phyloP scores from a whole-genome alignment of 2,329 filamentous ascomycete species.

The Botryotinia convoluta region DNA sequence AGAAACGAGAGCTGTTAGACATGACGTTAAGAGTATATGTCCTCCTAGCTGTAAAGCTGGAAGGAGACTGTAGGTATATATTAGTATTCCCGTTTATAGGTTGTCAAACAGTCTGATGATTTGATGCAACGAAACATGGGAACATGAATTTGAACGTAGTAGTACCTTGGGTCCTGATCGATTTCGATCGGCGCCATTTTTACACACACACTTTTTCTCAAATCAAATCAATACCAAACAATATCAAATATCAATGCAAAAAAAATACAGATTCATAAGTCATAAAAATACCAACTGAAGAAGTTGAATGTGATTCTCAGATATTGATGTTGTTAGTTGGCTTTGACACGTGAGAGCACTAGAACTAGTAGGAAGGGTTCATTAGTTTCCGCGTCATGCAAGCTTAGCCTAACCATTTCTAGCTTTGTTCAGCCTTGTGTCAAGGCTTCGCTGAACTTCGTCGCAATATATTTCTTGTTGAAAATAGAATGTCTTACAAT shows the following conservation, averaged over 20 bases:
- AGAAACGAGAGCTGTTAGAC: conserved; percentile 27
- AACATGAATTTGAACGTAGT: neutral
- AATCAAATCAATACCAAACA: neutral
- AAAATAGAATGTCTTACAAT: neutral
- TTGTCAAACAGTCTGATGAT: conserved; percentile 9
- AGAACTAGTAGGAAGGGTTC: neutral
- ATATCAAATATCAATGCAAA: neutral
- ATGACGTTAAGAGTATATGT: conserved; percentile 27
- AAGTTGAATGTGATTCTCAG: neutral
- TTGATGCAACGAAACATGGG: neutral
- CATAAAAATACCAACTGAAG: neutral
- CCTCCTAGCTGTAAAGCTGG: conserved; percentile 24
- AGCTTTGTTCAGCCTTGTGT: conserved; percentile 15
- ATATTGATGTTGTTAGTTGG: neutral
- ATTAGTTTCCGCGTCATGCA: conserved; percentile 10
- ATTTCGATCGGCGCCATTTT: conserved; percentile 22
- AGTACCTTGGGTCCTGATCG: conserved; percentile 19
- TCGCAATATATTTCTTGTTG: neutral
- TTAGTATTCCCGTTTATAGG: conserved; percentile 4
- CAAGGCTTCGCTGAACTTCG: neutral
- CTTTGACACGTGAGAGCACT: conserved; percentile 7
- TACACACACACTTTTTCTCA: neutral
- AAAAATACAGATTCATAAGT: neutral
- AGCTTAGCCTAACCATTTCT: neutral
- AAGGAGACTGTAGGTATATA: conserved; percentile 15